Base-by-base conservation (phyloP, 768 basidiomycete genomes). In the Suillus paluster region DNA sequence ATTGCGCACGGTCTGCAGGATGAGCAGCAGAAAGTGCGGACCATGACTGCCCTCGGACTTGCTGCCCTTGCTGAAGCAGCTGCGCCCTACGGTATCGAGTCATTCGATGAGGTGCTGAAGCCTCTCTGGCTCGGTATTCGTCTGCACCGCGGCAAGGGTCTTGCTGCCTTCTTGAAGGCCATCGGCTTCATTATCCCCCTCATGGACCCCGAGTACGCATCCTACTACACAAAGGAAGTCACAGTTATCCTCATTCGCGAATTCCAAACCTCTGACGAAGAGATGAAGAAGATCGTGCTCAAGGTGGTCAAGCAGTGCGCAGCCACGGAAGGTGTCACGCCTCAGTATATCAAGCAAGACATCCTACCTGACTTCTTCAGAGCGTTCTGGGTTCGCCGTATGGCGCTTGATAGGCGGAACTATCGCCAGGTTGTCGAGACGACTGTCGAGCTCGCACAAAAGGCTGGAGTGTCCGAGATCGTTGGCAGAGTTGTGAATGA, bases 211-310 rank as follows among this genome's bases (percentile, higher is more conserved):
- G 97, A 99, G 81, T 99, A 98, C 70, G 97, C 97, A 15, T 96
- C 94, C 17, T 99, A 99, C 79, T 99, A 99, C 76, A 98, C 96
- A 53, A 97, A 97, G 77, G 97, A 98, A 80, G 95, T 97, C 59
- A 96, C 93, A 12, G 91, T 95, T 66, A 96, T 97, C 73, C 90
- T 97, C 60, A 97, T 97, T 65, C 94, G 97, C 71, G 97, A 98
- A 79, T 99, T 98, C 82, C 95, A 97, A 75, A 97, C 96, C 7
- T 97, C 97, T 10, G 97, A 99, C 74, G 97, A 99, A 76, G 97
- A 99, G 82, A 99, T 99, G 97, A 97, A 99, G 86, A 97, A 99
- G 84, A 99, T 99, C 67, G 97, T 99, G 6, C 79, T 99, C 56
- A 99, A 99, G 76, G 97, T 99, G 60, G 96, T 99, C 69, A 97